phyloP scores from a whole-genome alignment of 2,329 filamentous ascomycete genomes.

The Domatiomyces catenatus region DNA sequence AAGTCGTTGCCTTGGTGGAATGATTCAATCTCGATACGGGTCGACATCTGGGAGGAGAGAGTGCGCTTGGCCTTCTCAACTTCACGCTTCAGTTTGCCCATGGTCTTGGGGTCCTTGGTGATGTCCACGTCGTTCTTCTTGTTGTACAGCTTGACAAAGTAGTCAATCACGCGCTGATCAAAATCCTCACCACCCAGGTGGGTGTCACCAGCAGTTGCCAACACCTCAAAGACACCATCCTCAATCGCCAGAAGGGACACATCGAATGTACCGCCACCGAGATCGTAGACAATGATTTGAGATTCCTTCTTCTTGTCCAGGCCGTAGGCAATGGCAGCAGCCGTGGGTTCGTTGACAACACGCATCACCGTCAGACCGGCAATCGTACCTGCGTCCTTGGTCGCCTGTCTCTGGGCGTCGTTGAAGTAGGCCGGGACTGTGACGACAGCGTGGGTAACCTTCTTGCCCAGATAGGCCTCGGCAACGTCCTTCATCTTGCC shows the following conservation, averaged over 20 bases:
- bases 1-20: slow-evolving; percentile 97
- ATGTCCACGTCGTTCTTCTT: slow-evolving; percentile 92
- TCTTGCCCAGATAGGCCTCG: slow-evolving; percentile 46
- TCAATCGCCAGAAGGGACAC: slow-evolving; percentile 85
- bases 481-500: slow-evolving; percentile 54
- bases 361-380: slow-evolving; percentile 89
- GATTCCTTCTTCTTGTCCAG: slow-evolving; percentile 70
- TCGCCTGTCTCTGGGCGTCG: slow-evolving; percentile 91
- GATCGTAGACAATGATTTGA: slow-evolving; percentile 85
- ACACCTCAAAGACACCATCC: slow-evolving; percentile 82
- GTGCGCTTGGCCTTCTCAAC: slow-evolving; percentile 99
- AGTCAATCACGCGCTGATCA: slow-evolving; percentile 90
- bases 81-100: slow-evolving; percentile 99
- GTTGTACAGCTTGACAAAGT: slow-evolving; percentile 96
- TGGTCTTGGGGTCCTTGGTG: slow-evolving; percentile 88
- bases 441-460: slow-evolving; percentile 55
- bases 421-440: slow-evolving; percentile 98
- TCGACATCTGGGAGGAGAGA: slow-evolving; percentile 84
- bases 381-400: slow-evolving; percentile 86
- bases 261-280: slow-evolving; percentile 90
- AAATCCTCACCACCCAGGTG: slow-evolving; percentile 98
- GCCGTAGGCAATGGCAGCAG: slow-evolving; percentile 87
- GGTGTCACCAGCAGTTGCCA: slow-evolving; percentile 90
- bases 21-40: slow-evolving; percentile 88
- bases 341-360: slow-evolving; percentile 93